These are phyloP conservation scores for Choanephora cucurbitarum DNA, from an alignment of 371 early-diverging fungal species.

Conservation along the genomic window DNA sequence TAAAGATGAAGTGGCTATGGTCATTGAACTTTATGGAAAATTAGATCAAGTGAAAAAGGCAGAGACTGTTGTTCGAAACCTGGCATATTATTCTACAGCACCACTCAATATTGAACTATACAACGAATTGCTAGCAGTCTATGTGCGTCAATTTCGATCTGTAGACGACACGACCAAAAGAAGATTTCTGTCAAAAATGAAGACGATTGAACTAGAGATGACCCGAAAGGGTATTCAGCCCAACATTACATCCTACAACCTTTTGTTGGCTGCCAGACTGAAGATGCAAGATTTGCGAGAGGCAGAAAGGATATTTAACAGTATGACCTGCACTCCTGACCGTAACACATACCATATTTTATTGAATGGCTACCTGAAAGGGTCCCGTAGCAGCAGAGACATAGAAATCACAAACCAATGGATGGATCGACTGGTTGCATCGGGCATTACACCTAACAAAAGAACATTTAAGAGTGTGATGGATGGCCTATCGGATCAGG, in stretches of 20 bases:
- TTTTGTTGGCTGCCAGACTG: conserved; percentile 29
- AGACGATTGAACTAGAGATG: conserved; percentile 24
- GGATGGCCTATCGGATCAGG: conserved; percentile 27
- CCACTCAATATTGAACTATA: conserved; percentile 20
- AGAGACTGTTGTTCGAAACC: conserved; percentile 32
- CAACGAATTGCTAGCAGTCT: conserved; percentile 32
- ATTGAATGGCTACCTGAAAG: conserved; percentile 23
- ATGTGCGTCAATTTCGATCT: conserved; percentile 29
- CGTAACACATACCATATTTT: conserved; percentile 31
- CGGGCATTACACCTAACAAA: conserved; percentile 24
- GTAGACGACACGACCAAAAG: conserved; percentile 20
- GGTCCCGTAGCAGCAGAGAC: conserved; percentile 15
- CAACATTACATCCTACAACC: conserved; percentile 32
- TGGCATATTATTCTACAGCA: conserved; percentile 20
- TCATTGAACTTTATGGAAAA: conserved; percentile 33
- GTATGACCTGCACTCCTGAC: conserved; percentile 20
- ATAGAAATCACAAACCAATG: conserved; percentile 18
- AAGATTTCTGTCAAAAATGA: conserved; percentile 29
- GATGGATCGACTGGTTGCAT: conserved; percentile 32
- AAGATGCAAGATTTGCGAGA: conserved; percentile 17
- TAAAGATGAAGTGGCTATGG: conserved; percentile 22
- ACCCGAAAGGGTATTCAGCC: conserved; percentile 18
- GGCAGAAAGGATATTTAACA: conserved; percentile 20
- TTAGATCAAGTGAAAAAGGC: conserved; percentile 29
- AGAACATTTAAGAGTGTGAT: conserved; percentile 28